Base-by-base conservation (phyloP, 2,329 filamentous ascomycete species). In the Colletotrichum tropicale region DNA sequence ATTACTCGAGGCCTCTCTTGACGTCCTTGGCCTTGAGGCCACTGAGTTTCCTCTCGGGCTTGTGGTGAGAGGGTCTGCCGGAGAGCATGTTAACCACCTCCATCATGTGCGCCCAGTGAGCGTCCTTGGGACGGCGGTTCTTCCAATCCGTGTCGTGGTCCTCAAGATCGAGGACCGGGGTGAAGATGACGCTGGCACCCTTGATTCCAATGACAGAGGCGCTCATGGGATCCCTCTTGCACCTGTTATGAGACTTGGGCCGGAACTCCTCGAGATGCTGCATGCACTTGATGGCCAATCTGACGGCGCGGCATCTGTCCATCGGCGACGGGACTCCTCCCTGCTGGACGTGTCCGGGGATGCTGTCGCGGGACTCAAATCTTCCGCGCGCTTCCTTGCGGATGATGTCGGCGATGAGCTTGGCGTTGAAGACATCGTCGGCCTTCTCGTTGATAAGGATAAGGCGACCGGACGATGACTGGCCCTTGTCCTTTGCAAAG, bases 371-470 rank as follows among this genome's bases (percentile, higher is more conserved):
- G 61, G 95, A 94, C 85, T 99, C 97, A 82, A 99, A 99, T 18
- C 96, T 93, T 78, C 96, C 96, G 80, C 95, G 93, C 10, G 96
- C 95, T 85, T 98, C 97, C 79, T 98, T 96, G 74, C 94, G 94
- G 86, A 99, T 98, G 86, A 98, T 98, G 82, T 96, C 94, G 38
- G 96, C 96, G 81, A 99, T 96, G 74, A 98, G 91, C 84, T 98
- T 96, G 21, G 97, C 98, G 66, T 91, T 95, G 89, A 98, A 98
- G 18, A 96, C 96, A 81, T 91, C 93, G 81, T 95, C 98, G 8
- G 97, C 94, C 85, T 96, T 96, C 85, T 99, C 97, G 85, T 98
- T 98, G 83, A 98, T 93, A n/a, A 99, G 92, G 78, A 99, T 98
- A 77, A 98, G 91, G 79, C 98, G 96, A 43, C 97, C 97, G 1